A percentile compares a stretch with the other conserved stretches of the same genome.
phyloP scores from a whole-genome alignment of 2,329 filamentous ascomycete species.

The Ambrosiella cleistominuta region DNA sequence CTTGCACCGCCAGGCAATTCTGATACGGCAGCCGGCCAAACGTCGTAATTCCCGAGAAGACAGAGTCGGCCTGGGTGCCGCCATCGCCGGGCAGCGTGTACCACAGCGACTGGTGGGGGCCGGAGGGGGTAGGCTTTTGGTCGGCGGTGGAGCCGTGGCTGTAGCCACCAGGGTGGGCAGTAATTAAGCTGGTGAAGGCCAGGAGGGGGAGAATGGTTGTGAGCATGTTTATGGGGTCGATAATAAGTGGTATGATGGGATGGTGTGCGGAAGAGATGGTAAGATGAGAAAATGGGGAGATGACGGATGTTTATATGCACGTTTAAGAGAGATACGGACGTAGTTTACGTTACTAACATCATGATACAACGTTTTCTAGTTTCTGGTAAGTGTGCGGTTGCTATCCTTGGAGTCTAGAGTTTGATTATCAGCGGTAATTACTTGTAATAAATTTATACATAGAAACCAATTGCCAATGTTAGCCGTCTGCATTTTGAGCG shows the following conservation, averaged over 20 bases:
- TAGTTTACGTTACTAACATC: not conserved
- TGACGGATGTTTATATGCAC: not conserved
- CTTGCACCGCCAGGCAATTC: slow-evolving; percentile 53
- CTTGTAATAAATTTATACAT: no score
- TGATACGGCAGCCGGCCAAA: slow-evolving; percentile 66
- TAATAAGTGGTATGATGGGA: not conserved
- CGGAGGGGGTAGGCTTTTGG: slow-evolving; percentile 39
- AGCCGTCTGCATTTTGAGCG: no score
- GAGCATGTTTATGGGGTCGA: slow-evolving; percentile 16
- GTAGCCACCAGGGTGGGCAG: slow-evolving; percentile 42
- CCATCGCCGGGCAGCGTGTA: slow-evolving; percentile 77
- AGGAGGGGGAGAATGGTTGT: slow-evolving; percentile 20
- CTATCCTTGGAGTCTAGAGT: not conserved
- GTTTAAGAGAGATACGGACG: not conserved
- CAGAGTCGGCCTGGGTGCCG: slow-evolving; percentile 66
- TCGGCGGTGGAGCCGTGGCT: not conserved
- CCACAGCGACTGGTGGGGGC: slow-evolving; percentile 61
- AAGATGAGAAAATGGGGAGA: not conserved
- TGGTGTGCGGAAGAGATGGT: not conserved
- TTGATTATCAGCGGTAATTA: no score
- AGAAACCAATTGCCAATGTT: no score
- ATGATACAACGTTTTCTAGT: no score
- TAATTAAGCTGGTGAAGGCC: slow-evolving; percentile 30
- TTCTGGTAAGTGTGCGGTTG: not conserved
- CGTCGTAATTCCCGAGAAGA: slow-evolving; percentile 76